Conservation (phyloP, 139 green algal species). For the Ettlia oleoabundans region DNA sequence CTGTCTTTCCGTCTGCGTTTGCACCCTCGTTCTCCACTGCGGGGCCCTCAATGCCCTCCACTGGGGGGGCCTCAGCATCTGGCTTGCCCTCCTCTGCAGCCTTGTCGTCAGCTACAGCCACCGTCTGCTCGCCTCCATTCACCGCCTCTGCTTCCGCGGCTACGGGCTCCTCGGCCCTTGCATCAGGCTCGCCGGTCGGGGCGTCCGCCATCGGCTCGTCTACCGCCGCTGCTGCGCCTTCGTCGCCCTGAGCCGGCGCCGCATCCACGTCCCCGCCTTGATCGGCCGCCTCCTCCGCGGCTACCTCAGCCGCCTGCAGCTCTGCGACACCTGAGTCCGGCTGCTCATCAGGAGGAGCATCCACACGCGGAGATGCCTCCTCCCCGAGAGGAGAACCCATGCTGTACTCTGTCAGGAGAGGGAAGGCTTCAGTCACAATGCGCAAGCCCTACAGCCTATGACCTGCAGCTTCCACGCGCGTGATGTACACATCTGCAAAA, state of each 20-base stretch:
- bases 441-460: too few species aligned
- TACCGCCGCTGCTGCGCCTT: too few species aligned
- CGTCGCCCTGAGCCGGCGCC: background rate
- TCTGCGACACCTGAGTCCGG: too few species aligned
- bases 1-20: background rate
- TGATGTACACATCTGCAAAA: too few species aligned
- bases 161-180: background rate
- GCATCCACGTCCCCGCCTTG: background rate
- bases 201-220: background rate
- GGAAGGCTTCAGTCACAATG: too few species aligned
- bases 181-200: background rate
- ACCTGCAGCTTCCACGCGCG: too few species aligned
- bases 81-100: background rate
- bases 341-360: too few species aligned
- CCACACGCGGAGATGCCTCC: too few species aligned
- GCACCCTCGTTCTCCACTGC: background rate
- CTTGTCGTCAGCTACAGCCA: background rate
- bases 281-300: background rate
- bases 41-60: background rate
- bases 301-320: too few species aligned
- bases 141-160: background rate
- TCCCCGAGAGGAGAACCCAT: too few species aligned
- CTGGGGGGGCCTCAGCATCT: background rate
- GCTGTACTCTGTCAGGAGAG: too few species aligned
- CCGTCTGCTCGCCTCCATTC: background rate